Conservation (phyloP, 768 basidiomycete genomes). For the Scleroderma citrinum region DNA sequence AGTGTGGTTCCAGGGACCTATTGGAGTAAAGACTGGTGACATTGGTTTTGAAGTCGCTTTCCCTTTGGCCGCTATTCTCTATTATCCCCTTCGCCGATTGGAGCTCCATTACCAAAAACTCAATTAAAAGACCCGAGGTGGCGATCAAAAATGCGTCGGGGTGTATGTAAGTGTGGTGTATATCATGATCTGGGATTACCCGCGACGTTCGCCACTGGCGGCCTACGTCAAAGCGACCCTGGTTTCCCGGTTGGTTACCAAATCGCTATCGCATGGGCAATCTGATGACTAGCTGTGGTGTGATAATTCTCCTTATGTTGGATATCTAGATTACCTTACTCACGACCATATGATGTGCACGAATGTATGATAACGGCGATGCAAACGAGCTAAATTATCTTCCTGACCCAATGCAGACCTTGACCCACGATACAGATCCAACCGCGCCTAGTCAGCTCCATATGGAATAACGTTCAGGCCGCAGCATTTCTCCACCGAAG, state of each 20-base stretch:
- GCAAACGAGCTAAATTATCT: no score
- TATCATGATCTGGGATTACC: neutral
- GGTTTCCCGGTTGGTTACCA: neutral
- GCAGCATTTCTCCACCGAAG: no score
- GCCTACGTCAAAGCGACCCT: neutral
- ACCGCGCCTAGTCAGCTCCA: no score
- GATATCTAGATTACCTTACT: neutral
- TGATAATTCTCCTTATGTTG: neutral
- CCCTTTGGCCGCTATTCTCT: slow-evolving; percentile 39
- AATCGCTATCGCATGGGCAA: neutral
- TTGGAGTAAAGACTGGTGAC: slow-evolving; percentile 59
- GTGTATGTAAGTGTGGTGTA: neutral
- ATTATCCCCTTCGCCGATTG: slow-evolving; percentile 48
- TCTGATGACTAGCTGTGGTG: no score
- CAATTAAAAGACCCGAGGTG: slow-evolving; percentile 6
- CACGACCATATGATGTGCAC: neutral
- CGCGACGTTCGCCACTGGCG: neutral
- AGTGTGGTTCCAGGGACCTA: slow-evolving; percentile 64
- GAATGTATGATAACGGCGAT: neutral
- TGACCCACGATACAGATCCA: no score
- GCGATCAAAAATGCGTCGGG: neutral
- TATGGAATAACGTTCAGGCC: no score
- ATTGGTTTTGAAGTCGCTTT: slow-evolving; percentile 66
- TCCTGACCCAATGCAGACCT: no score
- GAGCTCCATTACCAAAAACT: slow-evolving; percentile 35